These are phyloP conservation scores for Camelina neglecta DNA, from an alignment of 345 rosid species.

Conservation along the genomic window DNA sequence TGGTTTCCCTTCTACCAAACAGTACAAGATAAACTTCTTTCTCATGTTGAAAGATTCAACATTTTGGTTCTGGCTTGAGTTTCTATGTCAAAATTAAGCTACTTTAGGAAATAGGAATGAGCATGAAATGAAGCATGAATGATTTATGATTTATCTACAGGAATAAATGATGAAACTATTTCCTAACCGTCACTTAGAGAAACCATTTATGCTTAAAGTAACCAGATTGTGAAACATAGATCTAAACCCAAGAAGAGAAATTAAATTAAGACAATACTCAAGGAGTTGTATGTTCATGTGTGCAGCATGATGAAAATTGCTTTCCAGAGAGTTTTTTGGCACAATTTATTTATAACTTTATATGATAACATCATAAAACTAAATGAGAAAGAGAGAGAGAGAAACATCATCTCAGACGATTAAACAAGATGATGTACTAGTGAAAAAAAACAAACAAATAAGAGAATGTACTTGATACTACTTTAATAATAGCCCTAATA, in stretches of 20 bases:
- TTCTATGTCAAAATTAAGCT: constrained; percentile 13
- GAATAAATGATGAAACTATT: constrained; percentile 11
- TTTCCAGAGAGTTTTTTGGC: constrained; percentile 9
- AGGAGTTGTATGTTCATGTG: constrained; percentile 8
- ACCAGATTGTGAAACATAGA: not conserved
- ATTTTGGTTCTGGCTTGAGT: constrained; percentile 29
- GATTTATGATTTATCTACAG: not conserved
- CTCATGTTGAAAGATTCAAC: constrained; percentile 25
- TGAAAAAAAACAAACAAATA: not conserved
- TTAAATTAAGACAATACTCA: constrained; percentile 15
- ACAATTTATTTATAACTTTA: constrained; percentile 10
- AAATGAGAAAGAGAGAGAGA: constrained; percentile 31
- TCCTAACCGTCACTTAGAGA: constrained; percentile 11
- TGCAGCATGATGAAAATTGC: constrained; percentile 18
- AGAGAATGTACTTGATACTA: constrained; percentile 34
- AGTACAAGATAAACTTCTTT: not conserved
- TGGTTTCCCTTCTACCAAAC: constrained; percentile 40
- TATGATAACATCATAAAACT: constrained; percentile 10
- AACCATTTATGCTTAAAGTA: not conserved
- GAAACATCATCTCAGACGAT: constrained; percentile 7
- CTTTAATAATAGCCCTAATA: constrained; percentile 44
- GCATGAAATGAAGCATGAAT: constrained; percentile 26
- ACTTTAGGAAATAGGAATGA: constrained; percentile 11
- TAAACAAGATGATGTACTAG: constrained; percentile 24
- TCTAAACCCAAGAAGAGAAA: not conserved